Conservation (phyloP, 192 early-diverging fungal genomes). For the Cladochytrium replicatum region DNA sequence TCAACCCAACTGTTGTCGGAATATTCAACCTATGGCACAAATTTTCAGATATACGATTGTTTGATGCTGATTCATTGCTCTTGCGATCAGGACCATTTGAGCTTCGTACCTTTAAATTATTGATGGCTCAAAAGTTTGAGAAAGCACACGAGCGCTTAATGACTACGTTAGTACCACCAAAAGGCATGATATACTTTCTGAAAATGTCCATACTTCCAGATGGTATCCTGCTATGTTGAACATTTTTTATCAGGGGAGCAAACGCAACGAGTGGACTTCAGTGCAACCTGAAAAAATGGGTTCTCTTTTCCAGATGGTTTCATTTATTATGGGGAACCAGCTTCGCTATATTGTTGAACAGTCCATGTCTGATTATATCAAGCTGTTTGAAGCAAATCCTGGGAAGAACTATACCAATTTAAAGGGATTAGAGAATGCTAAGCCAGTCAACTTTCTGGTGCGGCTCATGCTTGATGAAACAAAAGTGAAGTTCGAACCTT, state of each 20-base stretch:
- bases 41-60: conserved; percentile 32
- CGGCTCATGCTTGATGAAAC: conserved; percentile 33
- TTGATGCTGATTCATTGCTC: conserved; percentile 38
- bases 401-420: conserved; percentile 4
- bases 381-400: conserved; percentile 34
- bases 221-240: conserved; percentile 55
- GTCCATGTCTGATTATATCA: conserved; percentile 39
- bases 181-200: not conserved
- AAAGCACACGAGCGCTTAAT: conserved; percentile 48
- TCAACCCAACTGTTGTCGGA: conserved; percentile 39
- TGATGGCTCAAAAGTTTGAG: conserved; percentile 37
- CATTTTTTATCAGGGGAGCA: conserved; percentile 50
- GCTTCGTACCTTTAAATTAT: conserved; percentile 35
- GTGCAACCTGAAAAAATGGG: conserved; percentile 43
- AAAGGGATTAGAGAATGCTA: conserved; percentile 14
- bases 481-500: conserved; percentile 37
- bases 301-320: conserved; percentile 38
- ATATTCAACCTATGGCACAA: conserved; percentile 39
- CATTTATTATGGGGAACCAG: conserved; percentile 40
- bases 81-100: conserved; percentile 39
- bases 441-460: conserved; percentile 28
- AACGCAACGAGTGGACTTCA: conserved; percentile 44
- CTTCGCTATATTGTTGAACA: conserved; percentile 34
- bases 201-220: conserved; percentile 10
- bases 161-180: conserved; percentile 28